Evolutionary conservation across 805 yeast species (phyloP), one percentile per base, ranked within the genome.

Genomic region (Spencermartinsiella europaea): DNA sequence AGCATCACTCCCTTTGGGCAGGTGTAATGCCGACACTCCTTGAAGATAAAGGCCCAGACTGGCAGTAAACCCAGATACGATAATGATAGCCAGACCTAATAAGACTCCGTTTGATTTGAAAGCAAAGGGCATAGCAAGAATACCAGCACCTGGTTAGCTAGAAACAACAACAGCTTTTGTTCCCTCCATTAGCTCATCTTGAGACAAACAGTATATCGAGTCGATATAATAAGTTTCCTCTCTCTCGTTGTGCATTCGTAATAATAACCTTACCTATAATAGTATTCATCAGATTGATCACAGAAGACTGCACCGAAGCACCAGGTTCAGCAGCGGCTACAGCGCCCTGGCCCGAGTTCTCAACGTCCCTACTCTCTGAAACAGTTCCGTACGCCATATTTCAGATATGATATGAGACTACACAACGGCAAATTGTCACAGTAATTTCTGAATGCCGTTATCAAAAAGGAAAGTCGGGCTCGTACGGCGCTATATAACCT

Each of bases 121-220:
- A 1, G 90, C 85, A 52, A 74, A 79, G 2, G 93, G 90, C 72
- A 84, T 75, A 16, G 89, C 87, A 40, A 85, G 74, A 55, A 85
- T 69, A 0, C 93, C 93, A 0, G 93, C 88, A 3, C 91, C 91
- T 46, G 22, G 5, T 19, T 16, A 19, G 21, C 14, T 34, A 14
- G 5, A 16, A 31, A n/a, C 5, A 31, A 16, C 34, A 31, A 31
- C 3, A n/a, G n/a, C n/a, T n/a, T n/a, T n/a, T n/a, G n/a, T n/a
- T n/a, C n/a, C n/a, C n/a, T n/a, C n/a, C n/a, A n/a, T n/a, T n/a
- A n/a, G n/a, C n/a, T n/a, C n/a, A n/a, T n/a, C n/a, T n/a, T n/a
- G n/a, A n/a, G n/a, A n/a, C n/a, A n/a, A n/a, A n/a, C n/a, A n/a
- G n/a, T n/a, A n/a, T n/a, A n/a, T n/a, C n/a, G n/a, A n/a, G n/a